A percentile compares a stretch with the other conserved stretches of the same genome.
Conservation (phyloP, 2,329 filamentous ascomycete species). For the Hymenoscyphus repandus region DNA sequence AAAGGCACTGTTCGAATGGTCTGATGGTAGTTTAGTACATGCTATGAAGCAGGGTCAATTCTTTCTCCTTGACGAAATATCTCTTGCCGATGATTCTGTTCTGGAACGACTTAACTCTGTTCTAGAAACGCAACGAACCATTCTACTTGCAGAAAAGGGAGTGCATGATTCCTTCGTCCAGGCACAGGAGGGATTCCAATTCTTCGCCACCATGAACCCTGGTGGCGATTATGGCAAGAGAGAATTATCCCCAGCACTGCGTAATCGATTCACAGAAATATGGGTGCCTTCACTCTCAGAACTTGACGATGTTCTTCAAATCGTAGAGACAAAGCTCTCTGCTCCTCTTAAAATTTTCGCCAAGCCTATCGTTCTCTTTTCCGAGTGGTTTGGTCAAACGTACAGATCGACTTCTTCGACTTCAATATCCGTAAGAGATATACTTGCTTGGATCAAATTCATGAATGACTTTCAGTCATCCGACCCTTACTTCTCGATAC, state of each 20-base stretch:
- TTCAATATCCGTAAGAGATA: constrained; percentile 84
- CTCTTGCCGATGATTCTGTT: constrained; percentile 94
- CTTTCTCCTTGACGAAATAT: constrained; percentile 96
- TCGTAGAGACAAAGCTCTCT: constrained; percentile 71
- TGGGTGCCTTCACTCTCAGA: constrained; percentile 91
- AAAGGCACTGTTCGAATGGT: constrained; percentile 93
- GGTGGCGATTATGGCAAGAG: constrained; percentile 98
- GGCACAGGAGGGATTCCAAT: constrained; percentile 79
- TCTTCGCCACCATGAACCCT: constrained; percentile 98
- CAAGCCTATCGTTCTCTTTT: constrained; percentile 73
- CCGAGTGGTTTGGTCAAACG: constrained; percentile 82
- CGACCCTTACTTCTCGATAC: constrained; percentile 42
- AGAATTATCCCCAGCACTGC: constrained; percentile 87
- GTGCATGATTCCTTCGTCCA: constrained; percentile 74
- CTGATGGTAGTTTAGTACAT: constrained; percentile 85
- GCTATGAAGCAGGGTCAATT: constrained; percentile 87
- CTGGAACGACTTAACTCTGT: constrained; percentile 95
- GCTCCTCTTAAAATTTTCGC: constrained; percentile 52
- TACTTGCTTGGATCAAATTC: constrained; percentile 90
- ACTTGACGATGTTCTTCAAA: constrained; percentile 79
- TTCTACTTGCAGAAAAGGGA: constrained; percentile 92
- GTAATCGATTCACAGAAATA: constrained; percentile 97
- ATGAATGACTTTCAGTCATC: constrained; percentile 57
- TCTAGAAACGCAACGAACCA: constrained; percentile 78
- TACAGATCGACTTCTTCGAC: constrained; percentile 73